phyloP scores from a whole-genome alignment of 148 eudicot species.

The Amaranthus cruentus region DNA sequence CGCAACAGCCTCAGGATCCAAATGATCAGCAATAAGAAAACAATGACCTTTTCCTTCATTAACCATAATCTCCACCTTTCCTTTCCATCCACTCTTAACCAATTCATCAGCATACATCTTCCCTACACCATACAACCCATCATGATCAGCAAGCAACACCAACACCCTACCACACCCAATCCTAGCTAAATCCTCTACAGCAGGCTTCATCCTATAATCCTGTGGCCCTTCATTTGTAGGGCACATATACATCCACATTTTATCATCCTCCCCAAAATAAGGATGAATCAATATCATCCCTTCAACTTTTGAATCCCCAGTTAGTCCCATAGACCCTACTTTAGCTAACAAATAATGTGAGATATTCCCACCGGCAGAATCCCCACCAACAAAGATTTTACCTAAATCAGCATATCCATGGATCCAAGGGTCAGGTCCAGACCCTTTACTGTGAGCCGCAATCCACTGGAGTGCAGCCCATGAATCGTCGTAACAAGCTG shows the following conservation, averaged over 20 bases:
- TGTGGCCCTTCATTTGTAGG: slow-evolving; percentile 28
- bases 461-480: slow-evolving; percentile 29
- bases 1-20: slow-evolving; percentile 29
- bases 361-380: slow-evolving; percentile 51
- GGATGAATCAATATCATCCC: slow-evolving; percentile 37
- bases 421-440: slow-evolving; percentile 33
- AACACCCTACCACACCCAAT: slow-evolving; percentile 33
- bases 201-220: slow-evolving; percentile 38
- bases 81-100: slow-evolving; percentile 39
- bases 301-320: slow-evolving; percentile 13
- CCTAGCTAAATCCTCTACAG: slow-evolving; percentile 21
- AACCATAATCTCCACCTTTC: slow-evolving; percentile 32
- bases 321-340: slow-evolving; percentile 21
- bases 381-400: slow-evolving; percentile 39
- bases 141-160: slow-evolving; percentile 38
- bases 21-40: slow-evolving; percentile 23
- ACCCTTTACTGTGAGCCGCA: slow-evolving; percentile 11
- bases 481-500: slow-evolving; percentile 25
- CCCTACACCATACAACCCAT: slow-evolving; percentile 21
- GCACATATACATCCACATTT: slow-evolving; percentile 41
- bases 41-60: slow-evolving; percentile 32
- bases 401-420: slow-evolving; percentile 25
- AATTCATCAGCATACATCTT: slow-evolving; percentile 27
- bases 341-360: slow-evolving; percentile 28
- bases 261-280: slow-evolving; percentile 33